Conservation (phyloP, 441 rosid species). For the Erodium texanum region DNA sequence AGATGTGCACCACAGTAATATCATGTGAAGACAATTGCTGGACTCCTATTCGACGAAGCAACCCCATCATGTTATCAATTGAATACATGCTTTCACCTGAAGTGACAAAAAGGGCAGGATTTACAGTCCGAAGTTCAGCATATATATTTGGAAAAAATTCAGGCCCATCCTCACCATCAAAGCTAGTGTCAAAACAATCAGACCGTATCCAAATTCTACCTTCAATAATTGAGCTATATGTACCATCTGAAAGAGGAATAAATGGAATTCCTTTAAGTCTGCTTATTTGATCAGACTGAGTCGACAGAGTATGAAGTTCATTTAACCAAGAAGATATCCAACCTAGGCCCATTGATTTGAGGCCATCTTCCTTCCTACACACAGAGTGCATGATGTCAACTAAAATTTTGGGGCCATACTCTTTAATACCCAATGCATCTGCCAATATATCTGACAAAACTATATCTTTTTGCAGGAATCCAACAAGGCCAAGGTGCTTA, state of each 20-base stretch:
- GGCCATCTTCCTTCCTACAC: conserved; percentile 40
- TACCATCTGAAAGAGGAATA: conserved; percentile 80
- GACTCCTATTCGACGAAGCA: conserved; percentile 72
- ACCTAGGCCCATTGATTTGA: conserved; percentile 53
- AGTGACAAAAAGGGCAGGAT: conserved; percentile 45
- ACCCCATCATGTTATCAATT: conserved; percentile 41
- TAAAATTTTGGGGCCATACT: conserved; percentile 68
- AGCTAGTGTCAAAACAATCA: conserved; percentile 30
- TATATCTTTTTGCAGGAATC: conserved; percentile 67
- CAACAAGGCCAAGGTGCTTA: conserved; percentile 74
- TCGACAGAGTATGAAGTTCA: conserved; percentile 39
- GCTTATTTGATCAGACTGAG: conserved; percentile 35
- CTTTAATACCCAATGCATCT: conserved; percentile 70
- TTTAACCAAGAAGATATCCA: conserved; percentile 74
- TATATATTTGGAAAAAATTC: conserved; percentile 64
- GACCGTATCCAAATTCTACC: conserved; percentile 83
- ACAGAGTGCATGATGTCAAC: conserved; percentile 54
- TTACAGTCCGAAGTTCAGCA: conserved; percentile 63
- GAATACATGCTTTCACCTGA: conserved; percentile 24
- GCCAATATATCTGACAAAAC: conserved; percentile 72
- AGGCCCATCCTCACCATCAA: conserved; percentile 44
- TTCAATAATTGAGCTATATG: conserved; percentile 57
- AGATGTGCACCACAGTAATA: conserved; percentile 60
- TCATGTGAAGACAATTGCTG: conserved; percentile 89
- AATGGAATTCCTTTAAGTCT: conserved; percentile 56